phyloP scores from a whole-genome alignment of 768 basidiomycete genomes.

The Phylloporus arenicola region DNA sequence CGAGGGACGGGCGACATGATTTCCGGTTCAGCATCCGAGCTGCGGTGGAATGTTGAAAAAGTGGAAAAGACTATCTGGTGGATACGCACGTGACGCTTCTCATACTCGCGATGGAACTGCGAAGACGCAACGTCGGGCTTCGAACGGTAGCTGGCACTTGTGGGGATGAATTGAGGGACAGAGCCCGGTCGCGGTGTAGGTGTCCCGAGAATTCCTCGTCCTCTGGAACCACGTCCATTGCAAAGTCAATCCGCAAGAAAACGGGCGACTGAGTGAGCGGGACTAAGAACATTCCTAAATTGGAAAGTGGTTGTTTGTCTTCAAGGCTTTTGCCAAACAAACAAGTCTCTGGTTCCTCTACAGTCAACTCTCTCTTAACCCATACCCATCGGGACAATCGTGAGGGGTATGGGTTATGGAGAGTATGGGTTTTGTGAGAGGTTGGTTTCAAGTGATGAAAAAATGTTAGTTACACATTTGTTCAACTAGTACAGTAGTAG shows the following conservation, averaged over 20 bases:
- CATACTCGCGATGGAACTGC: conserved; percentile 10
- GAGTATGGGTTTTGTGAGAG: no score
- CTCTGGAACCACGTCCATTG: conserved; percentile 17
- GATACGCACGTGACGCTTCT: conserved; percentile 15
- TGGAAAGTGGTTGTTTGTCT: conserved; percentile 18
- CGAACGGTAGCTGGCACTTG: conserved; percentile 1
- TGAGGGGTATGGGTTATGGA: no score
- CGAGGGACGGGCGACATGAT: conserved; percentile 66
- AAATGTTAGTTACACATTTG: no score
- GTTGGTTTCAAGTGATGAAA: no score
- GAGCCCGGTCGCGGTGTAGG: conserved; percentile 5
- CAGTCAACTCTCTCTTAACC: no score
- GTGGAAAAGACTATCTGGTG: not conserved
- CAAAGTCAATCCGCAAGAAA: not conserved
- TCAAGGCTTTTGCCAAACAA: no score
- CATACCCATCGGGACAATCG: no score
- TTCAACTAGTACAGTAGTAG: no score
- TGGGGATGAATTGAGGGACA: conserved; percentile 14
- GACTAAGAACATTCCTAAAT: not conserved
- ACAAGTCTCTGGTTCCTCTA: no score
- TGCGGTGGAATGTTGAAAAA: not conserved
- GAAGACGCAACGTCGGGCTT: conserved; percentile 14
- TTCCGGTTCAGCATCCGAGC: conserved; percentile 32
- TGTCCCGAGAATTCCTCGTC: conserved; percentile 5
- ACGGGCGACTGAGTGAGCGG: not conserved